Evolutionary conservation across 116 monocot species (phyloP), one percentile per base, ranked within the genome.

Genomic region (Zostera marina): DNA sequence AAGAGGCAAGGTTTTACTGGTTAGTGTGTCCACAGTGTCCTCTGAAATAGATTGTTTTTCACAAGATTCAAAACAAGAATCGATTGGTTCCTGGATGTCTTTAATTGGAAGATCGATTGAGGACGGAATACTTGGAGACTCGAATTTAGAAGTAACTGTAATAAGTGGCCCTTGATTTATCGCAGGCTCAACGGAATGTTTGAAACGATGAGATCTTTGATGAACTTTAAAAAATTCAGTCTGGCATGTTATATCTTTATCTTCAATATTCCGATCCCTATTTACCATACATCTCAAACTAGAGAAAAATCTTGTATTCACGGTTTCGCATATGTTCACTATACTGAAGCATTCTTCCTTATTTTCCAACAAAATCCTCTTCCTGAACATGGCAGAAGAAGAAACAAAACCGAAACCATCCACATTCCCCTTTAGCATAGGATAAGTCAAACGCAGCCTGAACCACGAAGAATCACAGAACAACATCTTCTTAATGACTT

Each of bases 1-100:
- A 24, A 40, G 15, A 61, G 40, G 21, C 22, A 54, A 48, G 42
- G 12, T 45, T 52, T 59, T 69, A n/a, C 52, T 32, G 53, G 41
- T 63, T 43, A 60, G 32, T 32, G 5, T 47, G 22, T 65, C 32
- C 42, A 48, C 42, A 20, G 60, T 60, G 61, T 64, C 62, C 8
- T 57, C 41, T 16, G 47, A 22, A 9, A 47, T 43, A 49, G 47
- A 58, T 59, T 20, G 38, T 11, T 47, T 47, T 47, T 41, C 9
- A 26, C 54, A 62, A 20, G 69, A 53, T 42, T 68, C 45, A 47
- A 54, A 21, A 38, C 22, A 23, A 21, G 54, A 14, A 23, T 45
- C 62, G 60, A 41, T 41, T 4, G 15, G 38, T 60, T 51, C 22
- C 44, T 55, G 61, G 54, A 44, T 1, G 17, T 61, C 25, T 11